Evolutionary conservation across 495 filamentous ascomycete genomes (phyloP).

Genomic region (Aspergillus baeticus): DNA sequence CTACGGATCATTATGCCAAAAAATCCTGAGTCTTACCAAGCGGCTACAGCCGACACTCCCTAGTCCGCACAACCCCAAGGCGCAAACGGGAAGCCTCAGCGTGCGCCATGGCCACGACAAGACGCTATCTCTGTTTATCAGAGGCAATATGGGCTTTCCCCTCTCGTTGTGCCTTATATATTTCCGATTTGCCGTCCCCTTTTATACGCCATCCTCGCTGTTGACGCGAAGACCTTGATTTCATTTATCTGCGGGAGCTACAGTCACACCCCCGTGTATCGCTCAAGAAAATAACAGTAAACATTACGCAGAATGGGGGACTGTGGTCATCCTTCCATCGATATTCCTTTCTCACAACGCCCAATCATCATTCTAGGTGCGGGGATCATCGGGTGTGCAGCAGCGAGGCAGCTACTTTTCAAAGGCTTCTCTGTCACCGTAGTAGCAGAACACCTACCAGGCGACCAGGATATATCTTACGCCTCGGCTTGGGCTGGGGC

Average conservation of each 20-base stretch:
- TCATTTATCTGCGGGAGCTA: not conserved
- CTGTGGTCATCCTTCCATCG: constrained; percentile 2
- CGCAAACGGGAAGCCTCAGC: not conserved
- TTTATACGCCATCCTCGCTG: not conserved
- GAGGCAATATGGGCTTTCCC: not conserved
- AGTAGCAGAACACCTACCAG: constrained; percentile 43
- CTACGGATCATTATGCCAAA: not conserved
- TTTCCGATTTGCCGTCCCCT: not conserved
- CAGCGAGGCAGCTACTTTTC: constrained; percentile 36
- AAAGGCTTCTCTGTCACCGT: constrained; percentile 39
- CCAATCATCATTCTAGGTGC: constrained; percentile 42
- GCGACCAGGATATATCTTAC: constrained; percentile 41
- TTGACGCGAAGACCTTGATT: not conserved
- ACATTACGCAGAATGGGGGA: constrained; percentile 25
- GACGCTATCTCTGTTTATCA: too few relatives aligned
- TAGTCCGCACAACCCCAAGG: not conserved
- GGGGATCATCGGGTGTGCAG: constrained; percentile 45
- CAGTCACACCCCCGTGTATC: not conserved
- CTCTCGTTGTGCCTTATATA: not conserved
- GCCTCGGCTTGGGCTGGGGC: constrained; percentile 48
- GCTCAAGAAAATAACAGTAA: not conserved
- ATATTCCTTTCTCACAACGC: constrained; percentile 35
- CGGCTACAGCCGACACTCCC: constrained; percentile 6
- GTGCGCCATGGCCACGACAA: not conserved
- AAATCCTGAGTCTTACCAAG: not conserved